Evolutionary conservation across 2,329 filamentous ascomycete genomes (phyloP), one percentile per base, ranked within the genome.

Genomic region (Penicillium expansum): DNA sequence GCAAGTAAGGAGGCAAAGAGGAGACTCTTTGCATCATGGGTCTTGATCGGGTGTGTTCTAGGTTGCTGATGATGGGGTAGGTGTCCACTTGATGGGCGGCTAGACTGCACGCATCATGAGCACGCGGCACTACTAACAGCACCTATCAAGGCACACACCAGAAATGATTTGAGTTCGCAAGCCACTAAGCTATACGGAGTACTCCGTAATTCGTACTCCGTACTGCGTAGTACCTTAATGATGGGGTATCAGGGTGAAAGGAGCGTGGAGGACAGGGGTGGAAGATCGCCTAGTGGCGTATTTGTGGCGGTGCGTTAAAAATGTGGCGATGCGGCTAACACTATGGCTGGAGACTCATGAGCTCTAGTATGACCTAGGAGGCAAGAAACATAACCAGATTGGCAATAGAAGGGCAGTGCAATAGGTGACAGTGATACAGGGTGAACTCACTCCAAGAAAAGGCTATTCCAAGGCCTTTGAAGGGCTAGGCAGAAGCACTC

Each of bases 231-330:
- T 33, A 33, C 22, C 20, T 33, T 33, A 13, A 45, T 20, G 9
- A 14, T 33, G 3, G 22, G 14, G 14, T n/a, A n/a, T n/a, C 41
- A 9, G 16, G 24, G 24, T 29, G 24, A 29, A 43, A 43, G 41
- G 22, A 45, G 41, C 41, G 16, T 43, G 13, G 13, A 20, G 27
- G n/a, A 45, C 42, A 43, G 7, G 48, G 22, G 7, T 16, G 11
- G 18, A 7, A 20, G 52, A 51, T 55, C 45, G 24, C 30, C 29
- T 16, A 42, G 52, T 55, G 52, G 52, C 38, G 52, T n/a, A 24
- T 9, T 9, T 42, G 52, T 49, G 52, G 52, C 52, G 53, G 47
- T 55, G 48, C 32, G 9, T 9, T 13, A 5, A n/a, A 13, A 13
- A 38, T 51, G 53, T 55, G 53, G 43, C 49, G 30, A n/a, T 52